These are phyloP conservation scores for Ogataea degrootiae DNA, from an alignment of 805 yeast species.

Conservation along the genomic window DNA sequence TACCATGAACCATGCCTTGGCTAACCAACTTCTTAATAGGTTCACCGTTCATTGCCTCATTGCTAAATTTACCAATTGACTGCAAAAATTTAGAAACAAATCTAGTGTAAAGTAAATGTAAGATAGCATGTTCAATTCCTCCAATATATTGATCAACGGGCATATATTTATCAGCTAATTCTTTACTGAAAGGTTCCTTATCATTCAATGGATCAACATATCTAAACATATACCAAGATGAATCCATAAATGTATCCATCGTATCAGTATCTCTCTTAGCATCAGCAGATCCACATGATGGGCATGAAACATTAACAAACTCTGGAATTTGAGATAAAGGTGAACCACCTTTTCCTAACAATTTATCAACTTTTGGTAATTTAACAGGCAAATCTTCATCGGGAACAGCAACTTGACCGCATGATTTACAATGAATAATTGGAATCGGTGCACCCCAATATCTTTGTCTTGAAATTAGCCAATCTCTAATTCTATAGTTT, in stretches of 20 bases:
- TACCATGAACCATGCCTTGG: constrained; percentile 98
- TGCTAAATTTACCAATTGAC: constrained; percentile 65
- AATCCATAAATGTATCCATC: constrained; percentile 98
- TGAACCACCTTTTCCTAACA: constrained; percentile 48
- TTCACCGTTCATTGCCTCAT: constrained; percentile 55
- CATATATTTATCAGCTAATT: constrained; percentile 46
- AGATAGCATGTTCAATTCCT: constrained; percentile 94
- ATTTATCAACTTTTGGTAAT: constrained; percentile 53
- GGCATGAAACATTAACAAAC: constrained; percentile 74
- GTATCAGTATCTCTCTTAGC: constrained; percentile 94
- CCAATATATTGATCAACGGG: constrained; percentile 93
- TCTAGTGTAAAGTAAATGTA: constrained; percentile 83
- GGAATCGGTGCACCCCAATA: constrained; percentile 99
- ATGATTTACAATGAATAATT: constrained; percentile 74
- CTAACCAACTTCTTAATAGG: constrained; percentile 80
- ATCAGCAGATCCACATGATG: constrained; percentile 56
- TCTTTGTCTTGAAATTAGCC: constrained; percentile 92
- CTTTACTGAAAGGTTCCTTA: constrained; percentile 46
- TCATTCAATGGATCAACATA: constrained; percentile 70
- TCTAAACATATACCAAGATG: constrained; percentile 94
- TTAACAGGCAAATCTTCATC: constrained; percentile 78
- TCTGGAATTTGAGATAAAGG: constrained; percentile 66
- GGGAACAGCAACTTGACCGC: constrained; percentile 94
- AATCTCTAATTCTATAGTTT: constrained; percentile 74
- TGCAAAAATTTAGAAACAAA: constrained; percentile 78